Evolutionary conservation across 306 rosid genomes (phyloP), one percentile per base, ranked within the genome.

Genomic region (Pyrus bretschneideri): DNA sequence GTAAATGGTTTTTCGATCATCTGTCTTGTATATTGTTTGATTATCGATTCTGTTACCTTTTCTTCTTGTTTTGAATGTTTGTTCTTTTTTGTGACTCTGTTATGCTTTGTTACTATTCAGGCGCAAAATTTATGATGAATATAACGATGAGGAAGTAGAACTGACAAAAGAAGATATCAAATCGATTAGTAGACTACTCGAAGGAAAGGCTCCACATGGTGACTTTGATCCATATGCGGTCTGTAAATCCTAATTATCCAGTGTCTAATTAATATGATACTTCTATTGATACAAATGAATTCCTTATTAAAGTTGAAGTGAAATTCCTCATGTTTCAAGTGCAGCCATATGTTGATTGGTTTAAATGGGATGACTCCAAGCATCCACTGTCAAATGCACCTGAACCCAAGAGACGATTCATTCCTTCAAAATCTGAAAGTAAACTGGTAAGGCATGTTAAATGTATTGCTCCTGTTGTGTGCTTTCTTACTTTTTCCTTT

Each of bases 371-470:
- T 22, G 97, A 77, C 84, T 86, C 97, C 38, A 89, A 80, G 25
- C 96, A 90, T 84, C 99, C 99, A 42, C 80, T 95, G 76, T 90
- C 97, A 82, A 92, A 86, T 77, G 97, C 95, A 61, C 97, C 99
- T 27, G 99, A 95, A 80, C 99, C 99, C 58, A 95, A 95, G 89
- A 87, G 97, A 78, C 89, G 98, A 81, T 92, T 95, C 73, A 89
- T 92, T 87, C 98, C 91, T 80, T 95, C 98, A 57, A 92, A 92
- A 72, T 92, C 96, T 94, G 98, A 95, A 81, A 86, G 87, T 72
- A 92, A 86, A 84, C 90, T 85, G 92, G 98, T 90, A 77, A 74
- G 60, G 31, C 19, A 17, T 77, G 45, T 51, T 69, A 40, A 66
- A 22, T 62, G 42, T 80, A 38, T 54, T 67, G 45, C 55, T 68